Evolutionary conservation across 192 early-diverging fungal species (phyloP), one percentile per base, ranked within the genome.

Genomic region (Linnemannia elongata): DNA sequence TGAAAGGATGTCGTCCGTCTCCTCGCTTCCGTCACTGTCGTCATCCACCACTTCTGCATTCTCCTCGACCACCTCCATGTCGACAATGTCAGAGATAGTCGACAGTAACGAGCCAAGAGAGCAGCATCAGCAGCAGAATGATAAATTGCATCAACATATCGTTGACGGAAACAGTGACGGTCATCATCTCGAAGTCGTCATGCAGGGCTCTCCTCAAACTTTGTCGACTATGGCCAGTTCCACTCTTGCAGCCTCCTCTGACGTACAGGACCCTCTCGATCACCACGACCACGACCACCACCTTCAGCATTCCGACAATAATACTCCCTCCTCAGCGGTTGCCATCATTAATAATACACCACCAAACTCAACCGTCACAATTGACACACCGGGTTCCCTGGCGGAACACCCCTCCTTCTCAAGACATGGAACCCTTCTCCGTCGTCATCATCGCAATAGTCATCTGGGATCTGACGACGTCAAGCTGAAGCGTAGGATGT

Each of bases 401-500:
- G 22, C n/a, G 33, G 36, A 18, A 33, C 55, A 66, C 52, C 41
- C 55, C 36, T 74, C 72, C 27, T 39, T 76, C 36, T 76, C 38
- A 36, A 63, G 36, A 35, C 60, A 33, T 24, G 30, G 60, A 4
- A 66, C 60, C 60, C 60, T 74, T 49, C 72, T 15, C 7, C 72
- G 39, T 74, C 72, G 39, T 54, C 72, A 30, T 63, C 81, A 60
- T 17, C 66, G 38, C 6, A 6, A n/a, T 12, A 47, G 74, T 17
- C 24, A 24, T 60, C 1, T 27, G 60, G 54, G 39, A 7, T 27
- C 60, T 45, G 75, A 49, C 1, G 33, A 44, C 27, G 42, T 30
- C 54, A 84, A 84, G 54, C 27, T 78, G 55, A 87, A 81, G 47
- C 36, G 85, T 22, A 72, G 85, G 9, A 78, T 87, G 18, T 87